These are phyloP conservation scores for Heliocybe sulcata DNA, from an alignment of 1,284 basidiomycete genomes.

Conservation along the genomic window DNA sequence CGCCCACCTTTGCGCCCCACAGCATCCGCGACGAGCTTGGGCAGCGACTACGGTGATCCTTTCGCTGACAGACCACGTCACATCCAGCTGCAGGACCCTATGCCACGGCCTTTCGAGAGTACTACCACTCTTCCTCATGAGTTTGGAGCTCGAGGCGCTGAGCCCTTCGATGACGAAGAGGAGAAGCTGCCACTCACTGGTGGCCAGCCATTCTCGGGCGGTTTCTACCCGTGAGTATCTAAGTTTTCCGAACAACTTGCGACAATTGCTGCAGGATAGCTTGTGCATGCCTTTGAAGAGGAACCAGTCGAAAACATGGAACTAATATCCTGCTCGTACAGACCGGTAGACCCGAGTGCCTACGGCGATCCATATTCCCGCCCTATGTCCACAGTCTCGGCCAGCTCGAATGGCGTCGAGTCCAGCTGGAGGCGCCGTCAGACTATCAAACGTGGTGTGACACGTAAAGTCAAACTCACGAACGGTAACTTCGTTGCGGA, in stretches of 20 bases:
- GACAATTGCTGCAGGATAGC: neutral
- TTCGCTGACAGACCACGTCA: slow-evolving; percentile 60
- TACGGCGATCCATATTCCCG: slow-evolving; percentile 66
- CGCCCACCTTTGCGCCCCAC: slow-evolving; percentile 37
- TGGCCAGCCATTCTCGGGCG: slow-evolving; percentile 37
- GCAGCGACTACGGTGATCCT: slow-evolving; percentile 46
- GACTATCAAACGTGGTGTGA: slow-evolving; percentile 87
- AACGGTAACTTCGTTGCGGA: slow-evolving; percentile 89
- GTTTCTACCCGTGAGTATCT: slow-evolving; percentile 68
- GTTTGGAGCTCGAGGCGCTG: slow-evolving; percentile 31
- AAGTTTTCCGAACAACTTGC: neutral
- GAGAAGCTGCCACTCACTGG: slow-evolving; percentile 69
- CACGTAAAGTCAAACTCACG: slow-evolving; percentile 91
- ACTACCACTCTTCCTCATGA: slow-evolving; percentile 47
- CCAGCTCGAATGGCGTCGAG: slow-evolving; percentile 58
- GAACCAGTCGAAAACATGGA: slow-evolving; percentile 1
- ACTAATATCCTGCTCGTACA: slow-evolving; percentile 16
- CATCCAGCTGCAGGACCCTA: slow-evolving; percentile 55
- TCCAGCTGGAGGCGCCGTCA: slow-evolving; percentile 81
- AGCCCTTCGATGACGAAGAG: slow-evolving; percentile 57
- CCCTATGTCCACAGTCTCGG: slow-evolving; percentile 58
- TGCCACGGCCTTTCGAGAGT: slow-evolving; percentile 37
- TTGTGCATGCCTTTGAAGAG: neutral
- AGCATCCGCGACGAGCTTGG: slow-evolving; percentile 22
- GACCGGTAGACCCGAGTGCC: slow-evolving; percentile 50